Conservation (phyloP, 345 rosid genomes). For the Xanthoceras sorbifolium region DNA sequence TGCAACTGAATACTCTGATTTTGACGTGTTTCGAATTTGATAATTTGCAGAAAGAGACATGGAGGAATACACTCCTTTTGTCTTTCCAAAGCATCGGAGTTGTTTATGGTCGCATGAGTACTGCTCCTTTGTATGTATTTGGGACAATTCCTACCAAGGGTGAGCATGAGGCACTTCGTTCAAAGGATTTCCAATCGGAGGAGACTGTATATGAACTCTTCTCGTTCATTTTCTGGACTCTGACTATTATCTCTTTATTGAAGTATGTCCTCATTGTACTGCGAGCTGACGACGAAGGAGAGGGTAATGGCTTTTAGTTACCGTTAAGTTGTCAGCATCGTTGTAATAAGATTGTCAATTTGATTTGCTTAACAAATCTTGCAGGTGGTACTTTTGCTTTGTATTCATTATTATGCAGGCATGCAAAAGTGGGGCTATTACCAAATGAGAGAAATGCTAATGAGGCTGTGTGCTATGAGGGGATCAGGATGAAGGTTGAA, state of each 20-base stretch:
- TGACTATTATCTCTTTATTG: slow-evolving; percentile 49
- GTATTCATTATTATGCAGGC: slow-evolving; percentile 61
- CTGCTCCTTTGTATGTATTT: slow-evolving; percentile 65
- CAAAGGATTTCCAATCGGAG: slow-evolving; percentile 36
- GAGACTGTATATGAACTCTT: slow-evolving; percentile 46
- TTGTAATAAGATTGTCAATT: not conserved
- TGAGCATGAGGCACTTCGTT: slow-evolving; percentile 29
- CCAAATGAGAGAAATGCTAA: slow-evolving; percentile 39
- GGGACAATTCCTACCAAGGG: slow-evolving; percentile 29
- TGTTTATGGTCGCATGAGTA: slow-evolving; percentile 56
- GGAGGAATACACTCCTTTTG: slow-evolving; percentile 49
- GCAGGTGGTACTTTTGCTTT: slow-evolving; percentile 67
- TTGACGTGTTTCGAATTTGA: not conserved
- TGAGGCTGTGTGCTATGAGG: slow-evolving; percentile 30
- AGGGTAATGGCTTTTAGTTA: slow-evolving; percentile 41
- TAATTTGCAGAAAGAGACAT: slow-evolving; percentile 46
- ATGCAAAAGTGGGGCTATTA: slow-evolving; percentile 55
- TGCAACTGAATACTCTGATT: not conserved
- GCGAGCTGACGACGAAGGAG: slow-evolving; percentile 61
- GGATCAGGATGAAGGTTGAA: slow-evolving; percentile 31
- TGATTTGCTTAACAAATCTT: slow-evolving; percentile 18
- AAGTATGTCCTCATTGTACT: slow-evolving; percentile 59
- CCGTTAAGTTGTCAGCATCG: not conserved
- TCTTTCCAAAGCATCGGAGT: slow-evolving; percentile 64
- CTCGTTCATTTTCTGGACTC: slow-evolving; percentile 68